phyloP scores from a whole-genome alignment of 345 rosid species.

The Psidium guajava region DNA sequence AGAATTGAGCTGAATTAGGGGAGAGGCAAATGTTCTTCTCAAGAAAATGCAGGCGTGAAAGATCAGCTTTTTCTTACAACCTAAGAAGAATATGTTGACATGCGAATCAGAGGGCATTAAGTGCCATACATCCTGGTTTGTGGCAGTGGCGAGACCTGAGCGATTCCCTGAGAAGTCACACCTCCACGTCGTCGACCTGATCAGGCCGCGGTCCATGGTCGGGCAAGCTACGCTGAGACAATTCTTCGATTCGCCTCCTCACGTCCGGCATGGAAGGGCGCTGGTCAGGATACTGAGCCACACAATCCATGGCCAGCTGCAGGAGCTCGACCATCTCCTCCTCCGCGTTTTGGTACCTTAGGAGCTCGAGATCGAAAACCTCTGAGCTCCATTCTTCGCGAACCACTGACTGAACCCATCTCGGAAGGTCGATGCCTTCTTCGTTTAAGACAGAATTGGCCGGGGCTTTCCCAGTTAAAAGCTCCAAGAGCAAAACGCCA shows the following conservation, averaged over 20 bases:
- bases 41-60: background rate
- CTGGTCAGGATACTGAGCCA: conserved; percentile 70
- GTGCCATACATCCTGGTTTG: background rate
- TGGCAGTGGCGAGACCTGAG: background rate
- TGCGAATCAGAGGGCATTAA: background rate
- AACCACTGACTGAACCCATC: conserved; percentile 91
- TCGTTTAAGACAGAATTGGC: conserved; percentile 70
- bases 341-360: conserved; percentile 58
- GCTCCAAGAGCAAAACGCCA: conserved; percentile 78
- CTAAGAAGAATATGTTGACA: background rate
- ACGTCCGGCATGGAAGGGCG: conserved; percentile 68
- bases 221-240: conserved; percentile 18
- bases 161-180: background rate
- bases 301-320: conserved; percentile 81
- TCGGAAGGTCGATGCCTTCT: conserved; percentile 87
- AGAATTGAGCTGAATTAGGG: background rate
- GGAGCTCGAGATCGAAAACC: conserved; percentile 87
- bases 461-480: conserved; percentile 85
- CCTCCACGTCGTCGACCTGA: conserved; percentile 7
- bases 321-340: conserved; percentile 79
- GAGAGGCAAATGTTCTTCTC: background rate
- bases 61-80: background rate
- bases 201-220: conserved; percentile 17
- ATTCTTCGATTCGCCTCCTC: conserved; percentile 44
- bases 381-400: conserved; percentile 82